A percentile compares a stretch with the other conserved stretches of the same genome.
Conservation (phyloP, 2,329 filamentous ascomycete genomes). For the Calonectria montana region DNA sequence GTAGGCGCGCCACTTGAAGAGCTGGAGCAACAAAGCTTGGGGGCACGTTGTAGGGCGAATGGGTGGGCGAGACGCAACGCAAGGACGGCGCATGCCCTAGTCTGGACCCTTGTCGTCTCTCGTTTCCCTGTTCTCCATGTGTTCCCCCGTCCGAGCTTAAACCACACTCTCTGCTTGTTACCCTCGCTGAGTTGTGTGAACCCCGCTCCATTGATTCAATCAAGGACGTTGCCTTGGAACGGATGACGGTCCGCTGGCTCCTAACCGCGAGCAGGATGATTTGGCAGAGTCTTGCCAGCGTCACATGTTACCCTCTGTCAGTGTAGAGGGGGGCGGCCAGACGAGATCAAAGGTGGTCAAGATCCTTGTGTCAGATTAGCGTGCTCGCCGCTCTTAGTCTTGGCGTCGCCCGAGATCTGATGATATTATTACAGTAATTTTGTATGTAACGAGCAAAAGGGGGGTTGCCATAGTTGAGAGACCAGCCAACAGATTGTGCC, state of each 20-base stretch:
- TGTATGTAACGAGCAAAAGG: conserved; percentile 9
- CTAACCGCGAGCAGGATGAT: not conserved
- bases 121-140: conserved; percentile 5
- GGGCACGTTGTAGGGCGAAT: conserved; percentile 34
- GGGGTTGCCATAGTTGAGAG: not conserved
- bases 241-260: not conserved
- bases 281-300: not conserved
- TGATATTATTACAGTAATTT: conserved; percentile 23
- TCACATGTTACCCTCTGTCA: conserved; percentile 15
- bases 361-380: conserved; percentile 21
- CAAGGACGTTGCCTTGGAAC: not conserved
- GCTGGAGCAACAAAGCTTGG: not conserved
- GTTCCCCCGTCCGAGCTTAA: conserved; percentile 3
- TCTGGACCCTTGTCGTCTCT: not conserved
- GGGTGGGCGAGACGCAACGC: conserved; percentile 41
- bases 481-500: conserved; percentile 1
- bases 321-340: not conserved
- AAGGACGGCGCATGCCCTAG: conserved; percentile 35
- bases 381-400: conserved; percentile 15
- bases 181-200: not conserved
- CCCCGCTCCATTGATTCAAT: not conserved
- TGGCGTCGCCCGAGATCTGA: conserved; percentile 10
- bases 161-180: not conserved
- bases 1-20: conserved; percentile 22
- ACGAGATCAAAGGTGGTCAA: conserved; percentile 5